Percentiles rank a stretch among this genome's conserved stretches.
These are phyloP conservation scores for Aspergillus homomorphus DNA, from an alignment of 495 filamentous ascomycete species.

Conservation along the genomic window DNA sequence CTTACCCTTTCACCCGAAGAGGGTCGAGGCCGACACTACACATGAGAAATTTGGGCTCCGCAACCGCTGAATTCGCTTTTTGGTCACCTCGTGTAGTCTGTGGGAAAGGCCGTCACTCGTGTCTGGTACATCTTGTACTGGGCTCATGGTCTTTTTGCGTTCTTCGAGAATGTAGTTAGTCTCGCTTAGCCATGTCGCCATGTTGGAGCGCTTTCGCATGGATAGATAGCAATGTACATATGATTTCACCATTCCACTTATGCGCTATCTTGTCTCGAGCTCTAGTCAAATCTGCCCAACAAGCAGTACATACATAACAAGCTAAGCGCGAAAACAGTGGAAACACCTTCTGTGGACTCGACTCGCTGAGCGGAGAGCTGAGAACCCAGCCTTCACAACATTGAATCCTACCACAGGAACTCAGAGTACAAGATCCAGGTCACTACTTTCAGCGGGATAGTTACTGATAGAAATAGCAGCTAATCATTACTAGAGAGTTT, in stretches of 20 bases:
- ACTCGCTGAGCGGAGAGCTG: too few relatives aligned
- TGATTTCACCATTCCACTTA: neutral
- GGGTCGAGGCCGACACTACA: neutral
- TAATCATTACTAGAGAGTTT: too few relatives aligned
- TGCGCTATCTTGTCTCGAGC: neutral
- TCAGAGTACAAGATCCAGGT: too few relatives aligned
- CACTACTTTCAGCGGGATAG: too few relatives aligned
- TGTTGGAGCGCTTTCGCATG: neutral
- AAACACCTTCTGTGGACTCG: too few relatives aligned
- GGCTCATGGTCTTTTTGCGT: neutral
- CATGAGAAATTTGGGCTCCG: neutral
- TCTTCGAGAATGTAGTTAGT: neutral
- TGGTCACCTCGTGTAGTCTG: neutral
- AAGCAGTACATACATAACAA: too few relatives aligned
- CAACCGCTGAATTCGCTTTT: neutral
- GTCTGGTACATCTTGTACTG: neutral
- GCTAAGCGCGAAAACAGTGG: too few relatives aligned
- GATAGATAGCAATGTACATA: neutral
- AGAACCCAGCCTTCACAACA: too few relatives aligned
- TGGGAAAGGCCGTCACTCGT: neutral
- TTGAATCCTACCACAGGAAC: too few relatives aligned
- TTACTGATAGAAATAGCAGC: too few relatives aligned
- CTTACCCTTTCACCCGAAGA: neutral
- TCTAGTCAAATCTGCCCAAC: too few relatives aligned
- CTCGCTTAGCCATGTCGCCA: neutral